Conservation (phyloP, 306 rosid species). For the Senna siamea region DNA sequence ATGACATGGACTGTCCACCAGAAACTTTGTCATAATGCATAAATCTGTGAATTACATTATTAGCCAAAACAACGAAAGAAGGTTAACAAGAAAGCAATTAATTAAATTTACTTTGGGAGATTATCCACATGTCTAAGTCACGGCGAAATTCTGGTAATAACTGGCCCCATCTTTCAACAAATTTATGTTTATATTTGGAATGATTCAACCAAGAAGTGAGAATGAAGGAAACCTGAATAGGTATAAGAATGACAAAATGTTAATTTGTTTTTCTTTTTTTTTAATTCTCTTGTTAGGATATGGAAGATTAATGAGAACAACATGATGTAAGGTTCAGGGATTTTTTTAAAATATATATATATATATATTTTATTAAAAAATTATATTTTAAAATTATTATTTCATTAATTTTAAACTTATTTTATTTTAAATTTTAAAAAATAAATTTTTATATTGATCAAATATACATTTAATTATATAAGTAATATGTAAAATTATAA, state of each 20-base stretch:
- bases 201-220: background rate
- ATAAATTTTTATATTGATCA: too few relatives aligned
- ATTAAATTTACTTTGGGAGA: background rate
- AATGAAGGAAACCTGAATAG: background rate
- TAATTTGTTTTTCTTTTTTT: too few relatives aligned
- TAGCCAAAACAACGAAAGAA: background rate
- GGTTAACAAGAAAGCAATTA: background rate
- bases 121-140: background rate
- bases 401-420: too few relatives aligned
- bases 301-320: background rate
- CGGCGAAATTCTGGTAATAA: background rate
- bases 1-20: conserved; percentile 7
- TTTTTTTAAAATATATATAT: too few relatives aligned
- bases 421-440: too few relatives aligned
- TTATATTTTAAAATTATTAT: too few relatives aligned
- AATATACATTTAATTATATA: too few relatives aligned
- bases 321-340: too few relatives aligned
- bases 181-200: background rate
- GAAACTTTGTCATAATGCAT: background rate
- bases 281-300: too few relatives aligned
- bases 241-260: background rate
- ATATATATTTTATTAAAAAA: too few relatives aligned
- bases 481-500: too few relatives aligned
- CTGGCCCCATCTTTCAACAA: background rate
- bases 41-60: background rate